Percentiles rank a stretch among this genome's conserved stretches.
Evolutionary conservation across 2,329 filamentous ascomycete species (phyloP).

Genomic region (Neonectria neomacrospora): DNA sequence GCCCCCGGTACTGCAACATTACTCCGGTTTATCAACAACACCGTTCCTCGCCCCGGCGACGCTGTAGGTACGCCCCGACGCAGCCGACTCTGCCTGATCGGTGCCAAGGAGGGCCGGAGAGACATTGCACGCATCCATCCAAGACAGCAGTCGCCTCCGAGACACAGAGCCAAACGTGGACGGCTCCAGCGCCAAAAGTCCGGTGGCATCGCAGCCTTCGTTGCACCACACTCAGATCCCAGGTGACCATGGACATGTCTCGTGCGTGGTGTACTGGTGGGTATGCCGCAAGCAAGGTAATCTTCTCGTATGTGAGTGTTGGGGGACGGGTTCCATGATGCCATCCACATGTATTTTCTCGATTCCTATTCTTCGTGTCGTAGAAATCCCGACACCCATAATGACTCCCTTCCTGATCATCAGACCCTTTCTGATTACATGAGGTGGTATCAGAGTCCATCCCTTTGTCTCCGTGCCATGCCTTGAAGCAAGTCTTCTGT

Average conservation of each 20-base stretch:
- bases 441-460: conserved; percentile 29
- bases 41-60: not conserved
- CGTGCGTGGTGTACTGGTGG: conserved; percentile 31
- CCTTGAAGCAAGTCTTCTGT: conserved; percentile 38
- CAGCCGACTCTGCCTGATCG: conserved; percentile 35
- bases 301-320: not conserved
- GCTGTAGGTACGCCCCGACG: conserved; percentile 30
- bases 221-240: conserved; percentile 39
- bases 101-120: conserved; percentile 5
- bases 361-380: conserved; percentile 6
- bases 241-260: conserved; percentile 43
- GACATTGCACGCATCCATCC: conserved; percentile 28
- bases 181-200: conserved; percentile 37
- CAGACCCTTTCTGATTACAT: not conserved
- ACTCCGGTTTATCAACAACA: not conserved
- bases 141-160: conserved; percentile 39
- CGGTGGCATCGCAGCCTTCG: conserved; percentile 34
- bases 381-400: not conserved
- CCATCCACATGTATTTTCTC: conserved; percentile 1
- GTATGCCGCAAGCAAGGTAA: conserved; percentile 6
- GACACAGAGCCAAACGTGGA: conserved; percentile 44
- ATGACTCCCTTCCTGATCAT: conserved; percentile 14
- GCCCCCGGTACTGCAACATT: not conserved
- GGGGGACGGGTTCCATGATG: not conserved
- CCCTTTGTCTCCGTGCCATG: conserved; percentile 34